These are phyloP conservation scores for Starmerella roubikii DNA, from an alignment of 805 yeast species.

Conservation along the genomic window DNA sequence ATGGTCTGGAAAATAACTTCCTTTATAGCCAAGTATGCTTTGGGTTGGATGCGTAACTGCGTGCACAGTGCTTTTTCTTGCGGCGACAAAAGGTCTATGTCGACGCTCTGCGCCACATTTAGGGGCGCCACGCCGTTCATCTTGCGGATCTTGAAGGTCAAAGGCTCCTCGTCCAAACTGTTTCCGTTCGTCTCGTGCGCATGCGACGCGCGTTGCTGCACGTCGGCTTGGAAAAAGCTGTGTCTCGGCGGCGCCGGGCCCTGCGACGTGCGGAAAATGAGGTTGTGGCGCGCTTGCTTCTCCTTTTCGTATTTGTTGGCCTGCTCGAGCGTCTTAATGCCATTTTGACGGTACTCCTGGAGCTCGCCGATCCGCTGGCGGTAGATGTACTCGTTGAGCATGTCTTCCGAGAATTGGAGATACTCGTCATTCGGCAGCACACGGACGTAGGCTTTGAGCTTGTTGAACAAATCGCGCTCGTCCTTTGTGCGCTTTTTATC, in stretches of 20 bases:
- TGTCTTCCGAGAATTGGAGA: constrained; percentile 56
- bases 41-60: constrained; percentile 72
- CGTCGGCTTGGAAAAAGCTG: constrained; percentile 16
- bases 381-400: constrained; percentile 62
- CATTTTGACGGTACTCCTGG: constrained; percentile 87
- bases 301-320: constrained; percentile 85
- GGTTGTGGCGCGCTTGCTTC: constrained; percentile 51
- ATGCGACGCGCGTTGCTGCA: constrained; percentile 1
- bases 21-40: constrained; percentile 86
- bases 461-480: constrained; percentile 67
- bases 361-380: constrained; percentile 74
- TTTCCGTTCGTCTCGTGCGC: not conserved
- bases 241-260: constrained; percentile 14
- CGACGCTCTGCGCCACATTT: constrained; percentile 49
- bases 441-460: constrained; percentile 67
- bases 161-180: constrained; percentile 15
- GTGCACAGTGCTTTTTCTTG: constrained; percentile 83
- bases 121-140: constrained; percentile 24
- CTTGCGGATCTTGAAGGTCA: constrained; percentile 23
- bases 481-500: constrained; percentile 84
- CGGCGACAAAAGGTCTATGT: constrained; percentile 66
- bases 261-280: constrained; percentile 22
- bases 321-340: constrained; percentile 68
- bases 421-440: constrained; percentile 72
- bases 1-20: constrained; percentile 80